phyloP scores from a whole-genome alignment of 2,329 filamentous ascomycete species.

The Ophiocordyceps sinensis region DNA sequence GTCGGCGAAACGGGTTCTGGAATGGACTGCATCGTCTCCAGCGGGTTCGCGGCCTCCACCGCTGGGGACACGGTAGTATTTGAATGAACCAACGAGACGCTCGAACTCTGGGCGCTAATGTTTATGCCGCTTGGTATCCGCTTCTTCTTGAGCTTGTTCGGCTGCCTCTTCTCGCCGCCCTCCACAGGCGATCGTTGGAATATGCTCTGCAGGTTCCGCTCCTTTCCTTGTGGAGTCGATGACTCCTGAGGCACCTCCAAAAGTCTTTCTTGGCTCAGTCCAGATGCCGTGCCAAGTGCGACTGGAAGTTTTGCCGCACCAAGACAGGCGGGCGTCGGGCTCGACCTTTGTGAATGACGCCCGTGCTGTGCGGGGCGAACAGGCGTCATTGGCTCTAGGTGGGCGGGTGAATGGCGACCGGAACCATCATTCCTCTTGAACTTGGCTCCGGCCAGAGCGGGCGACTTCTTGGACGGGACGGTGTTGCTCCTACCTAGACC shows the following conservation, averaged over 20 bases:
- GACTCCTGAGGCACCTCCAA: slow-evolving; percentile 25
- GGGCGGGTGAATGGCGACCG: slow-evolving; percentile 16
- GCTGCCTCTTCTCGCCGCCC: slow-evolving; percentile 51
- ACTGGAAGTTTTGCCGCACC: slow-evolving; percentile 12
- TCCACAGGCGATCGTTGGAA: slow-evolving; percentile 54
- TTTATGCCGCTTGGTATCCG: slow-evolving; percentile 61
- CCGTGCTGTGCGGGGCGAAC: slow-evolving; percentile 11
- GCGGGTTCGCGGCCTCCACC: slow-evolving; percentile 29
- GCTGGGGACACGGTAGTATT: slow-evolving; percentile 31
- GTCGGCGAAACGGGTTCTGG: slow-evolving; percentile 1
- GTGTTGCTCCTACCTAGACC: slow-evolving; percentile 65
- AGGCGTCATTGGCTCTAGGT: slow-evolving; percentile 23
- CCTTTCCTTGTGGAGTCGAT: slow-evolving; percentile 46
- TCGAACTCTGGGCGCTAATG: slow-evolving; percentile 83
- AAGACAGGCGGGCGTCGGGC: slow-evolving; percentile 12
- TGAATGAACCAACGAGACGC: slow-evolving; percentile 49
- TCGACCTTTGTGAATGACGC: slow-evolving; percentile 9
- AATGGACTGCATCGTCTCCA: slow-evolving; percentile 19
- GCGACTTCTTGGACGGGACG: slow-evolving; percentile 79
- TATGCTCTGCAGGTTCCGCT: slow-evolving; percentile 53
- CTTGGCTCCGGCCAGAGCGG: slow-evolving; percentile 51
- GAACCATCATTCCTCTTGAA: slow-evolving; percentile 33
- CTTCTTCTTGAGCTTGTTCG: slow-evolving; percentile 89
- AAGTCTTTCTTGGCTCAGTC: slow-evolving; percentile 34
- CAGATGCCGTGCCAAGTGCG: slow-evolving; percentile 16